phyloP scores from a whole-genome alignment of 2,329 filamentous ascomycete genomes.

The Penicillium sclerotiorum region DNA sequence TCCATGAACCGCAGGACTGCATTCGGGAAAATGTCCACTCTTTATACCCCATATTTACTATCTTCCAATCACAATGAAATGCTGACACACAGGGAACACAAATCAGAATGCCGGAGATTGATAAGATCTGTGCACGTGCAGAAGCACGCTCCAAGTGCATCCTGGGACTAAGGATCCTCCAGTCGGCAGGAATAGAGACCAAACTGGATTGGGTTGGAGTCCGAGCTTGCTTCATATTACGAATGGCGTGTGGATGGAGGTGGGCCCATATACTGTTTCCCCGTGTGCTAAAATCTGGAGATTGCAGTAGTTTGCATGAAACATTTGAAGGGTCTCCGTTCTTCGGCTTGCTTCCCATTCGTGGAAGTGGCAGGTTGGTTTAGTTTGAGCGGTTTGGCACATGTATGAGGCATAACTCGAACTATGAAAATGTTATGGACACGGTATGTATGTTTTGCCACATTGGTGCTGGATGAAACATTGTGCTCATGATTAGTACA shows the following conservation, averaged over 20 bases:
- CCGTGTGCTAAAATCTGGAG: background rate
- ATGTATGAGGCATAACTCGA: background rate
- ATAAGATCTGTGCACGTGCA: constrained; percentile 6
- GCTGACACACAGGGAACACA: background rate
- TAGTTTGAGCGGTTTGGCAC: no score
- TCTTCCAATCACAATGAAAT: background rate
- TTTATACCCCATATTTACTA: no score
- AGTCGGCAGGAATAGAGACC: no score
- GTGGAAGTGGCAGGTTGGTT: background rate
- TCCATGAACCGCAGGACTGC: no score
- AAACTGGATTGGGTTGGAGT: no score
- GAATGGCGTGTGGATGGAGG: background rate
- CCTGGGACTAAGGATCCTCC: background rate
- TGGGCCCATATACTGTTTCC: background rate
- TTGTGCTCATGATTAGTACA: no score
- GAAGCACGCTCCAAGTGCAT: background rate
- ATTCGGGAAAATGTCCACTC: no score
- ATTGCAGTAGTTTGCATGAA: background rate
- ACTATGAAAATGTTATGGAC: background rate
- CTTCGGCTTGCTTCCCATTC: background rate
- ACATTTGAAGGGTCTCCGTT: background rate
- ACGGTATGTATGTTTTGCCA: no score
- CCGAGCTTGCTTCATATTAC: constrained; percentile 5
- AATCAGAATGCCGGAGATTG: constrained; percentile 3
- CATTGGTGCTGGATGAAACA: no score